Evolutionary conservation across 2,329 filamentous ascomycete genomes (phyloP), one percentile per base, ranked within the genome.

Genomic region (Mycogone perniciosa): DNA sequence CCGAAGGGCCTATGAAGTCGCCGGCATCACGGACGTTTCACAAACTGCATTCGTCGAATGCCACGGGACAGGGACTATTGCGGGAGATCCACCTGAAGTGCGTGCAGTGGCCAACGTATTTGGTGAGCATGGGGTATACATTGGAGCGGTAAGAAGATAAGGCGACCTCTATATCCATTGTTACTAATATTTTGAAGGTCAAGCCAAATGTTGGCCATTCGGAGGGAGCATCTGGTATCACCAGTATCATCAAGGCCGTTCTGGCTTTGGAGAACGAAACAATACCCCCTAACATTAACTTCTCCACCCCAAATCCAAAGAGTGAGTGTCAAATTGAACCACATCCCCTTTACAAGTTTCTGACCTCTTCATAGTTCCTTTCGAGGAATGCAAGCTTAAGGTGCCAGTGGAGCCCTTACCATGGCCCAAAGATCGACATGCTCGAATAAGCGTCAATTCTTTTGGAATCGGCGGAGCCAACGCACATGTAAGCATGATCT

Each of bases 11-110:
- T 70, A 72, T 48, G 34, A 48, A 2, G 49, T 52, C 6, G 66
- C 67, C 2, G 59, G 59, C 1, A 62, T 67, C 10, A 43, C 20
- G 0, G 54, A 63, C 29, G 30, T 60, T 4, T 50, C 50, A 1
- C 51, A 59, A 8, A 72, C 68, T 0, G 60, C 57, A 0, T 65
- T 68, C 40, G 54, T 72, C 1, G 68, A 74, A 48, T 64, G 62
- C 4, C 71, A 74, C 42, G 70, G 69, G 1, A 72, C 71, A 2
- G 70, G 69, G 1, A 74, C 71, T 2, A 39, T 41, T 4, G 62
- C 62, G 3, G 71, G 72, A 2, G 69, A 72, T 46, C 64, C 65
- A 0, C 51, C 63, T 0, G 72, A 75, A 51, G 59, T 64, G 0
- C 43, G 44, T 1, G 71, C 67, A 0, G 61, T 74, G 9, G 55